These are phyloP conservation scores for Cercospora janseana DNA, from an alignment of 2,329 filamentous ascomycete species.

Conservation along the genomic window DNA sequence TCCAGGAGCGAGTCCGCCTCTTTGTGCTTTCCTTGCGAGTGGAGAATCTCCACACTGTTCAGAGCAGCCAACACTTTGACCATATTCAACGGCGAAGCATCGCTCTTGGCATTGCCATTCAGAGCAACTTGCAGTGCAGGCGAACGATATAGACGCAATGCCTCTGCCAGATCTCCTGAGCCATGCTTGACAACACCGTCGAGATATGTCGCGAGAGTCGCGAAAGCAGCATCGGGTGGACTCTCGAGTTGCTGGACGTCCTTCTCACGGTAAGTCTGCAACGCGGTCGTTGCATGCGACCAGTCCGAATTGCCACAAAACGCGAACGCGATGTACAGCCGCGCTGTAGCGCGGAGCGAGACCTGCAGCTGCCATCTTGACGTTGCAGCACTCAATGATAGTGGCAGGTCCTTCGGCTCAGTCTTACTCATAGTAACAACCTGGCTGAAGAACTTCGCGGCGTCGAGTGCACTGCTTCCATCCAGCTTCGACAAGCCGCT, in stretches of 20 bases:
- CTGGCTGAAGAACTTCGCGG: constrained; percentile 57
- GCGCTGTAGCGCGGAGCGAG: constrained; percentile 51
- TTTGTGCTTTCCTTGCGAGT: constrained; percentile 40
- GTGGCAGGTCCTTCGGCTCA: constrained; percentile 12
- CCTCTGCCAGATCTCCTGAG: constrained; percentile 67
- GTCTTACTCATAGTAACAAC: constrained; percentile 49
- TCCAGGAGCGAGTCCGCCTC: constrained; percentile 62
- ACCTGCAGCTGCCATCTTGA: constrained; percentile 58
- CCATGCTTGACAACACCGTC: constrained; percentile 74
- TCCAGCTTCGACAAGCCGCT: constrained; percentile 58
- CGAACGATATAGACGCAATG: constrained; percentile 65
- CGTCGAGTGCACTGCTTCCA: constrained; percentile 52
- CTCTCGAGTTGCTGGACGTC: constrained; percentile 8
- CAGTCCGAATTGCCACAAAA: constrained; percentile 70
- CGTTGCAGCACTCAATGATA: constrained; percentile 38
- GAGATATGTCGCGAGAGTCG: constrained; percentile 58
- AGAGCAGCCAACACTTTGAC: constrained; percentile 49
- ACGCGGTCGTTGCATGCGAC: constrained; percentile 51
- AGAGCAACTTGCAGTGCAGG: constrained; percentile 56
- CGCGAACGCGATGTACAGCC: constrained; percentile 68
- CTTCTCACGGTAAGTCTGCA: constrained; percentile 2
- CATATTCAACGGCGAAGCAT: constrained; percentile 38
- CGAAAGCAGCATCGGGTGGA: not conserved
- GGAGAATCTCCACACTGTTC: constrained; percentile 51
- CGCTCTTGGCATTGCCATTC: constrained; percentile 23